Base-by-base conservation (phyloP, 2,329 filamentous ascomycete species). In the Botrytis sinoallii region DNA sequence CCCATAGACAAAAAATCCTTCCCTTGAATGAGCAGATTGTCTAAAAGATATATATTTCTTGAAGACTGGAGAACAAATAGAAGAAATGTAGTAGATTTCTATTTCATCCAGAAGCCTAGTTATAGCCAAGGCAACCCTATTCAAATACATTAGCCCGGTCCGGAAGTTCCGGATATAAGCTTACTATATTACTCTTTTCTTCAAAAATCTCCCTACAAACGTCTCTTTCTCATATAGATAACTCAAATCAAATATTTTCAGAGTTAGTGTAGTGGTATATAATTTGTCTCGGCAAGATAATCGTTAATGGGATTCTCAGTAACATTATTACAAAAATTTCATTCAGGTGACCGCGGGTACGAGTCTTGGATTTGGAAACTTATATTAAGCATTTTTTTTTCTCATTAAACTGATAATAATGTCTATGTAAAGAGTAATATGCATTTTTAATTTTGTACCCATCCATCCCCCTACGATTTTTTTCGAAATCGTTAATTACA, bases 321-420 rank as follows among this genome's bases (percentile, higher is more conserved):
- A 3, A 57, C 0, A 4, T 16, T 29, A 2, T 29, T 4, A 4
- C 5, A 7, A 18, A 4, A 22, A 7, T 0, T 22, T 29, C 29
- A 3, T 20, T 29, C 4, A 2, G 38, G 16, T 20, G 16, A 3
- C 18, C 9, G 4, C 10, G 29, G n/a, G n/a, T 65, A 16, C 18
- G 40, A 32, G 5, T 35, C 20, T n/a, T 65, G 42, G 9, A 25
- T 35, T 46, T 5, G 29, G n/a, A 18, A 65, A n/a, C 0, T 32
- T 64, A 3, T 22, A 12, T 22, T 44, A 1, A 7, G 12, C 20
- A 44, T 7, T 2, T 65, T 7, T 44, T 29, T 0, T 16, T 22
- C 9, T 44, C 12, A 44, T 46, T 10, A 1, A 63, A 22, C 32
- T 38, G 25, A n/a, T n/a, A 52, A 52, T 9, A 6, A 29, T 29